Evolutionary conservation across 2,329 filamentous ascomycete genomes (phyloP).

Genomic region (Gnomoniopsis smithogilvyi): DNA sequence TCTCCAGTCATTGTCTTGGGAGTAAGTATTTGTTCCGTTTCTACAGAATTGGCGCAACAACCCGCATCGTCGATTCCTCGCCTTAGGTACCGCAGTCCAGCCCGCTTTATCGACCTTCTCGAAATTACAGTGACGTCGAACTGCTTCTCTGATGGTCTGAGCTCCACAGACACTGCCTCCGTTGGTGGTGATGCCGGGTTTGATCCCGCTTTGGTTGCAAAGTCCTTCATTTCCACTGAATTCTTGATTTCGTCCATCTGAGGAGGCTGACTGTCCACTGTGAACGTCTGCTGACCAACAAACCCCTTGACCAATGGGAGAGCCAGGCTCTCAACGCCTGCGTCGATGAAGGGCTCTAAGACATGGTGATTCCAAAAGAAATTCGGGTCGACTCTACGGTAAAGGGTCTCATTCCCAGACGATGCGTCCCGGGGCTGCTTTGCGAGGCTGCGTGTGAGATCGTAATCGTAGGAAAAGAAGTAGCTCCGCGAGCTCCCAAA

Average conservation of each 20-base stretch:
- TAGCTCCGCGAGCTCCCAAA: constrained; percentile 82
- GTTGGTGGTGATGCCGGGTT: constrained; percentile 17
- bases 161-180: constrained; percentile 28
- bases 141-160: constrained; percentile 46
- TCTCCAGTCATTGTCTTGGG: constrained; percentile 60
- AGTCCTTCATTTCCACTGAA: constrained; percentile 37
- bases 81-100: constrained; percentile 84
- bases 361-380: constrained; percentile 93
- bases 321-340: constrained; percentile 67
- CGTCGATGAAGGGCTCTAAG: constrained; percentile 67
- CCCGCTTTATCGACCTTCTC: constrained; percentile 79
- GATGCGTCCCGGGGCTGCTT: constrained; percentile 41
- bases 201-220: constrained; percentile 19
- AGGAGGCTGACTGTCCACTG: constrained; percentile 61
- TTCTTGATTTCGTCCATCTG: constrained; percentile 48
- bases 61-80: constrained; percentile 89
- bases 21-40: constrained; percentile 92
- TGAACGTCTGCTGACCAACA: constrained; percentile 80
- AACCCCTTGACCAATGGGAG: constrained; percentile 93
- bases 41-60: constrained; percentile 83
- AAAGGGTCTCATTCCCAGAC: constrained; percentile 65
- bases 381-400: constrained; percentile 68
- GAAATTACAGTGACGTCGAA: constrained; percentile 89
- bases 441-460: constrained; percentile 70
- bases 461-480: constrained; percentile 92